Evolutionary conservation across 73 alveolate genomes (phyloP).

Genomic region (Tetrahymena malaccensis): DNA sequence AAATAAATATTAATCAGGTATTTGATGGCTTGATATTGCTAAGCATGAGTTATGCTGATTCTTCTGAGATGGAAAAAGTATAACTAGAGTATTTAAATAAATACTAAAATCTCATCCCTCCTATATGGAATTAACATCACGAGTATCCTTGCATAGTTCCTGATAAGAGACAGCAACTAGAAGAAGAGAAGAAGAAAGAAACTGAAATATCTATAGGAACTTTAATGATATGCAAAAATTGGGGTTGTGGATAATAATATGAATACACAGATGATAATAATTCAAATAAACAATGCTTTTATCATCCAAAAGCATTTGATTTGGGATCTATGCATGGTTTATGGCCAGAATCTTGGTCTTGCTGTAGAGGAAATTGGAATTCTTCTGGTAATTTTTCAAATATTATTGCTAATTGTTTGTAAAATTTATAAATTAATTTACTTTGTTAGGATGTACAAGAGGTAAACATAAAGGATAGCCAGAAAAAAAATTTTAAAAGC

Average conservation of each 20-base stretch:
- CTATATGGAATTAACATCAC: conserved; percentile 30
- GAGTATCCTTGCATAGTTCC: conserved; percentile 66
- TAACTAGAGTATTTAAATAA: conserved; percentile 37
- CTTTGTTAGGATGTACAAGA: conserved; percentile 55
- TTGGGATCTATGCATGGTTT: conserved; percentile 93
- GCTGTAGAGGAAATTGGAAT: conserved; percentile 95
- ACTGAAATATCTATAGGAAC: background rate
- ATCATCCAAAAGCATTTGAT: conserved; percentile 93
- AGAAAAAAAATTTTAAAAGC: conserved; percentile 51
- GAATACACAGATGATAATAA: conserved; percentile 59
- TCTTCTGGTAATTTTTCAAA: conserved; percentile 53
- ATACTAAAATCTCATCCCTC: conserved; percentile 17
- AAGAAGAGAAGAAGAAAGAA: conserved; percentile 23
- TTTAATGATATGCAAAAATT: conserved; percentile 35
- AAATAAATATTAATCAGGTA: background rate
- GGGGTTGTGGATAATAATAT: conserved; percentile 87
- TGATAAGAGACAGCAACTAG: conserved; percentile 13
- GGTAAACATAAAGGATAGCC: conserved; percentile 88
- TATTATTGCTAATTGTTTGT: background rate
- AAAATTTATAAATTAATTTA: background rate
- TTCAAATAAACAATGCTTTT: conserved; percentile 60
- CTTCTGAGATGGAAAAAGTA: conserved; percentile 53
- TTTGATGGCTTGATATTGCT: conserved; percentile 70
- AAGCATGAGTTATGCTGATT: conserved; percentile 82
- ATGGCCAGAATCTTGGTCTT: conserved; percentile 99